Conservation (phyloP, 805 yeast genomes). For the Zygosaccharomyces kombuchaensis region DNA sequence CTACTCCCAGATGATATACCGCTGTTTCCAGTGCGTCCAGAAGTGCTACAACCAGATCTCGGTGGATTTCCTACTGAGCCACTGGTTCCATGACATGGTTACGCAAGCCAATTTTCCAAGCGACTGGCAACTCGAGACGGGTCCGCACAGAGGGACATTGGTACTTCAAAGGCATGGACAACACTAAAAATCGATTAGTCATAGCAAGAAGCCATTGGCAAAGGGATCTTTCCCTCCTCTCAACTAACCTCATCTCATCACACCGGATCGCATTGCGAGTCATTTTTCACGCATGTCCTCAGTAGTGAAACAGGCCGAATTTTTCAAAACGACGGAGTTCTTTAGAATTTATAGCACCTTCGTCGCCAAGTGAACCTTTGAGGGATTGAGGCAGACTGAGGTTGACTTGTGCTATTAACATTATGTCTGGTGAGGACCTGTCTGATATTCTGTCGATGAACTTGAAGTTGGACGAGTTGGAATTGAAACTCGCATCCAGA, state of each 20-base stretch:
- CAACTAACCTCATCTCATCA: background rate
- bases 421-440: slow-evolving; percentile 7
- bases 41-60: slow-evolving; percentile 24
- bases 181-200: background rate
- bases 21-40: slow-evolving; percentile 12
- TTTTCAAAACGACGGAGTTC: background rate
- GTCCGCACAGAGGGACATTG: background rate
- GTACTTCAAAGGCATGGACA: background rate
- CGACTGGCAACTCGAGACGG: slow-evolving; percentile 7
- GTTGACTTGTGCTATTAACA: background rate
- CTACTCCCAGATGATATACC: slow-evolving; percentile 15
- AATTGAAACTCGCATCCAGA: slow-evolving; percentile 13
- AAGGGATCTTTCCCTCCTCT: background rate
- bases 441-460: slow-evolving; percentile 11
- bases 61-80: slow-evolving; percentile 9
- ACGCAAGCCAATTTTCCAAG: slow-evolving; percentile 4
- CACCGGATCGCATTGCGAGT: background rate
- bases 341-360: background rate
- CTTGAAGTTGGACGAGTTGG: slow-evolving; percentile 20
- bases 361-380: background rate
- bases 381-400: background rate
- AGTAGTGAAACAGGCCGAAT: background rate
- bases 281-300: slow-evolving; percentile 2
- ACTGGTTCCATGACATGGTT: slow-evolving; percentile 16
- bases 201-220: background rate